Conservation (phyloP, 164 flowering plant genomes). For the Brasenia schreberi region DNA sequence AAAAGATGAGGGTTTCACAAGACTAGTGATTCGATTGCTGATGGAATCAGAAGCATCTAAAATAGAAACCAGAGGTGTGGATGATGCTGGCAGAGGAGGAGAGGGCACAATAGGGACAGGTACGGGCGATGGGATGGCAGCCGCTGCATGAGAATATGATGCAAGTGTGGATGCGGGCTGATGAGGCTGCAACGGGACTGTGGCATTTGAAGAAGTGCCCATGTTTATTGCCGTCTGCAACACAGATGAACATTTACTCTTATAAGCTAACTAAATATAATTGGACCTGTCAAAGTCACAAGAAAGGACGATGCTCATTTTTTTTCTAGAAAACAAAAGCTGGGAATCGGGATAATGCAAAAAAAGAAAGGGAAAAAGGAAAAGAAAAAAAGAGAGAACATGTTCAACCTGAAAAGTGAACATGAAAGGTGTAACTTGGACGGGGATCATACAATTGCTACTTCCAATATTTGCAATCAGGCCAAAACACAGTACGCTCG, state of each 20-base stretch:
- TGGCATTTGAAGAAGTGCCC: slow-evolving; percentile 16
- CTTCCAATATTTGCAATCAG: no score
- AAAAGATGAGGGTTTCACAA: slow-evolving; percentile 40
- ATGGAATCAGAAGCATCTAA: slow-evolving; percentile 34
- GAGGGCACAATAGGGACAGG: slow-evolving; percentile 35
- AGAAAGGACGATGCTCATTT: no score
- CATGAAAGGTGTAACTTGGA: no score
- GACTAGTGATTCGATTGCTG: slow-evolving; percentile 18
- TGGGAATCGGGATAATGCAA: no score
- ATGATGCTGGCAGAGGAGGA: slow-evolving; percentile 21
- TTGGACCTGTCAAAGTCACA: no score
- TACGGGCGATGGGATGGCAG: slow-evolving; percentile 16
- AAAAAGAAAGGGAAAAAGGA: no score
- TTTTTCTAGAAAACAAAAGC: no score
- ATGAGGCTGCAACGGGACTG: slow-evolving; percentile 7
- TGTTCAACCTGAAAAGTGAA: no score
- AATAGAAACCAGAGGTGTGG: slow-evolving; percentile 31
- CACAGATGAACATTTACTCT: not conserved
- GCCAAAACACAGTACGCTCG: no score
- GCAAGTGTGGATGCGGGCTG: slow-evolving; percentile 9
- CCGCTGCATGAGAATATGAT: slow-evolving; percentile 21
- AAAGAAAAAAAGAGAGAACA: no score
- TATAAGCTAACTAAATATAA: not conserved
- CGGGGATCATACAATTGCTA: no score
- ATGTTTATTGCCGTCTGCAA: slow-evolving; percentile 20